phyloP scores from a whole-genome alignment of 83 land plant species.

The Picea engelmannii region DNA sequence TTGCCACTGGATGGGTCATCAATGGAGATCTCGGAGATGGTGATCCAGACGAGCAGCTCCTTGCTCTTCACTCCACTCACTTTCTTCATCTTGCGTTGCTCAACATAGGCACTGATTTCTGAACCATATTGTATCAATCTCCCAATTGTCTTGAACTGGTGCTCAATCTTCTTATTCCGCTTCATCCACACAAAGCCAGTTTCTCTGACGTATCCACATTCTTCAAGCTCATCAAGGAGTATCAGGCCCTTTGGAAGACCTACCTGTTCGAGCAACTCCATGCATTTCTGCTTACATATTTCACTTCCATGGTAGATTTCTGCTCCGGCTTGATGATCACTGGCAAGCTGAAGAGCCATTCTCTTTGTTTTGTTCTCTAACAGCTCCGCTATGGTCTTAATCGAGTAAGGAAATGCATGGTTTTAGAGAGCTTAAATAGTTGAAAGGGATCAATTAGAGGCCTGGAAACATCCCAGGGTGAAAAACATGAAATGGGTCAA shows the following conservation, averaged over 20 bases:
- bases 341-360: too few relatives aligned
- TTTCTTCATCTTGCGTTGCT: slow-evolving; percentile 55
- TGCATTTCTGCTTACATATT: slow-evolving; percentile 36
- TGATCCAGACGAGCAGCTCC: slow-evolving; percentile 76
- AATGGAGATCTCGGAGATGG: slow-evolving; percentile 48
- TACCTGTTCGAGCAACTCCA: slow-evolving; percentile 35
- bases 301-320: slow-evolving; percentile 46
- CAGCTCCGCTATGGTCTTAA: too few relatives aligned
- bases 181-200: slow-evolving; percentile 78
- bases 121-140: slow-evolving; percentile 41
- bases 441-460: too few relatives aligned
- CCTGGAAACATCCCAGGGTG: too few relatives aligned
- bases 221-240: slow-evolving; percentile 56
- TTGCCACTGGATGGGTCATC: slow-evolving; percentile 22
- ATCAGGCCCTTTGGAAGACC: slow-evolving; percentile 71
- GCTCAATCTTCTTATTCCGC: slow-evolving; percentile 56
- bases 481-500: too few relatives aligned
- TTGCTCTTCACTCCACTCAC: slow-evolving; percentile 76
- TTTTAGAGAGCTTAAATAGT: too few relatives aligned
- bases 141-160: slow-evolving; percentile 60
- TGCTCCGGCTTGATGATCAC: slow-evolving; percentile 28
- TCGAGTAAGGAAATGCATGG: too few relatives aligned
- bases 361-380: too few relatives aligned
- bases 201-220: too few relatives aligned
- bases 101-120: slow-evolving; percentile 60